Base-by-base conservation (phyloP, 2,329 filamentous ascomycete genomes). In the Trichoderma atroviride region DNA sequence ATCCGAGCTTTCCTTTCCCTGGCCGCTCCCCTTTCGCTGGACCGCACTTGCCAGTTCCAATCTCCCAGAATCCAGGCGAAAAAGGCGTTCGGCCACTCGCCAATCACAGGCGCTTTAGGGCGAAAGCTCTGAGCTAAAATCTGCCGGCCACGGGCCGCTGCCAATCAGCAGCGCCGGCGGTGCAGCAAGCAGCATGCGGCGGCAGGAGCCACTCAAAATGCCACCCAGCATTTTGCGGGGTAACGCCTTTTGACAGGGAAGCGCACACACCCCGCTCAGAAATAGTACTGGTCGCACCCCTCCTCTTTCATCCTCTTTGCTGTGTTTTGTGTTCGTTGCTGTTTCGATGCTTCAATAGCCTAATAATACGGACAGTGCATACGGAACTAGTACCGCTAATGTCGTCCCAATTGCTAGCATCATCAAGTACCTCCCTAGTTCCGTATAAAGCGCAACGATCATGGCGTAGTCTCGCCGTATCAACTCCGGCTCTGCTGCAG, bases 201-300 rank as follows among this genome's bases (percentile, higher is more conserved):
- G 27, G 57, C 29, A 52, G 27, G 43, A 53, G 58, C 69, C 63
- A 68, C 64, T 57, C 31, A 29, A 61, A 29, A 62, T 69, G 59
- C 66, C 66, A 69, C 52, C 68, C 47, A 59, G 47, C 57, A 58
- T 68, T 68, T 70, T 70, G 69, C 69, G 69, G 69, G 69, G 69
- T 63, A 69, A 57, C 57, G 53, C 67, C 40, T 37, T 29, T 50
- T 69, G 58, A 69, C 65, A 52, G 31, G 35, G 65, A 35, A 57
- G 37, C 3, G 24, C 35, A 19, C 52, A 37, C 52, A 4, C 62
- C 52, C 53, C 37, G 10, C 24, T 6, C 13, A 10, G 27, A 33
- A 31, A 31, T 14, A 40, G n/a, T n/a, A 27, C 40, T 58, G 29
- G 24, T 9, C 10, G n/a, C 52, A 59, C 64, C 22, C 64, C 55